A percentile compares a stretch with the other conserved stretches of the same genome.
These are phyloP conservation scores for Aaosphaeria pasadenensis DNA, from an alignment of 2,329 filamentous ascomycete species.

Conservation along the genomic window DNA sequence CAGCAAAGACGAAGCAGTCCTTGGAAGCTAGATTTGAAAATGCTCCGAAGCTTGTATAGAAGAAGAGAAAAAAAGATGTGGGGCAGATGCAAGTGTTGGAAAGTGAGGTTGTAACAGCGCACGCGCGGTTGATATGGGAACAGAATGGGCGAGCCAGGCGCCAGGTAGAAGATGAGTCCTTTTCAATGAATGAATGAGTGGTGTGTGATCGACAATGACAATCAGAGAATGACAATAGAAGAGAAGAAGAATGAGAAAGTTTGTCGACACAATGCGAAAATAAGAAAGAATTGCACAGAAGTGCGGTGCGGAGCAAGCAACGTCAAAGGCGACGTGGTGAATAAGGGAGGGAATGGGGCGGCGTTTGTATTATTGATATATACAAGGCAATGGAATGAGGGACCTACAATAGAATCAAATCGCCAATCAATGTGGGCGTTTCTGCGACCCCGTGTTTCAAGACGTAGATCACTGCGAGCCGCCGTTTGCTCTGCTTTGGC, in stretches of 20 bases:
- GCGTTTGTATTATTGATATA: slow-evolving; percentile 31
- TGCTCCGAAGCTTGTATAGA: too few species aligned
- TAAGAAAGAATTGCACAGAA: background rate
- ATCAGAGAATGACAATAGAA: slow-evolving; percentile 30
- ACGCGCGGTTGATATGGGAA: background rate
- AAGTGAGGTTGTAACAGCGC: background rate
- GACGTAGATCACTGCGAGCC: slow-evolving; percentile 24
- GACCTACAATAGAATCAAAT: slow-evolving; percentile 27
- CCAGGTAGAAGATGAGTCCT: slow-evolving; percentile 4
- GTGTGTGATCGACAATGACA: slow-evolving; percentile 2
- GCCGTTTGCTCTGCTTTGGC: slow-evolving; percentile 24
- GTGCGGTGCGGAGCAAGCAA: slow-evolving; percentile 16
- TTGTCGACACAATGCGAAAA: slow-evolving; percentile 22
- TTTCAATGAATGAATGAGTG: slow-evolving; percentile 7
- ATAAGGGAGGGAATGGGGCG: slow-evolving; percentile 9
- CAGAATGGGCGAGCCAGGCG: background rate
- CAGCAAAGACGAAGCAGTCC: slow-evolving; percentile 7
- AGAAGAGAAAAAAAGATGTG: background rate
- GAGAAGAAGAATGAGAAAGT: slow-evolving; percentile 21
- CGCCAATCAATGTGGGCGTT: slow-evolving; percentile 26
- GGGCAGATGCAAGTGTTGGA: background rate
- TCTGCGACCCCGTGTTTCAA: slow-evolving; percentile 34
- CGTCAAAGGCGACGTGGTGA: slow-evolving; percentile 30
- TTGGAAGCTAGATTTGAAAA: too few species aligned
- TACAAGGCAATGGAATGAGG: slow-evolving; percentile 9